Evolutionary conservation across 192 early-diverging fungal species (phyloP).

Genomic region (Paraglomus occultum): DNA sequence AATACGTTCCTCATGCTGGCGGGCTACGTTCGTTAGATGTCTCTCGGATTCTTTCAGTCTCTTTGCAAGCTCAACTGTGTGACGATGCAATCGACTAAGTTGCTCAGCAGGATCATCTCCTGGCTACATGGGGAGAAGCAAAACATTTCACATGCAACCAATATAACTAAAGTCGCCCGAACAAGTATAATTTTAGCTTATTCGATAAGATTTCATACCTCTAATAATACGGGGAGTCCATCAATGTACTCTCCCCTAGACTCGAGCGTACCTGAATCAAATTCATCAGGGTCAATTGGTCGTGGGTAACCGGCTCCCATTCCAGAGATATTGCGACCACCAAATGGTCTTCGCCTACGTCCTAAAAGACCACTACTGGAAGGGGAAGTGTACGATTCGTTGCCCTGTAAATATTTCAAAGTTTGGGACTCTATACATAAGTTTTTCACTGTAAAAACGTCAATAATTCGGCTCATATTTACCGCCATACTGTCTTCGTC

Average conservation of each 20-base stretch:
- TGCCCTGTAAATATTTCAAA: background rate
- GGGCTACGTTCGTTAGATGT: slow-evolving; percentile 41
- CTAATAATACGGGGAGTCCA: background rate
- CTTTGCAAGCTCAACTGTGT: slow-evolving; percentile 40
- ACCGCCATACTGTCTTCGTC: slow-evolving; percentile 1
- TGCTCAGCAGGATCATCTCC: slow-evolving; percentile 30
- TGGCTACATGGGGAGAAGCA: background rate
- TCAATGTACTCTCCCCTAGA: background rate
- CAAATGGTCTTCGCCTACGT: no score
- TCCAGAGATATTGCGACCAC: no score
- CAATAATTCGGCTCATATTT: background rate
- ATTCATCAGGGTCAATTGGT: background rate
- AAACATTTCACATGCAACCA: no score
- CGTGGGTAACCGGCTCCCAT: background rate
- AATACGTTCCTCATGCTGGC: slow-evolving; percentile 47
- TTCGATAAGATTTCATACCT: slow-evolving; percentile 1
- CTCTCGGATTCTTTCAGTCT: slow-evolving; percentile 44
- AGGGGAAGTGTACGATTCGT: no score
- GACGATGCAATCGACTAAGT: slow-evolving; percentile 35
- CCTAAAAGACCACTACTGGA: no score
- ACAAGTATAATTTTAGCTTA: background rate
- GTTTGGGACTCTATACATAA: background rate
- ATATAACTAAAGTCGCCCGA: no score
- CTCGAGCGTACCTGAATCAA: slow-evolving; percentile 2
- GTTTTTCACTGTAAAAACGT: background rate